These are phyloP conservation scores for Leccinum obscurum DNA, from an alignment of 768 basidiomycete species.

Conservation along the genomic window DNA sequence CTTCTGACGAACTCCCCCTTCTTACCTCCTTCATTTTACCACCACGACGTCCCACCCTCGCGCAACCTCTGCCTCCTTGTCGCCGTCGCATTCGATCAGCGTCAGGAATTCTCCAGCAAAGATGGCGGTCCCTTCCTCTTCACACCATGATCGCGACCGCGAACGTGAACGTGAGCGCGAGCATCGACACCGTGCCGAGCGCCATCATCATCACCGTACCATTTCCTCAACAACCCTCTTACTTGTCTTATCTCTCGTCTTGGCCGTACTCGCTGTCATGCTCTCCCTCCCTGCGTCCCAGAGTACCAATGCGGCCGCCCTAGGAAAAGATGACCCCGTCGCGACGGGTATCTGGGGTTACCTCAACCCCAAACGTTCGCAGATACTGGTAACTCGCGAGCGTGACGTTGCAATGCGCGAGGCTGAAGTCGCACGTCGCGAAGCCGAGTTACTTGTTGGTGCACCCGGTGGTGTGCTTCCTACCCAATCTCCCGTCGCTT, in stretches of 20 bases:
- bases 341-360: conserved; percentile 65
- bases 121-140: conserved; percentile 88
- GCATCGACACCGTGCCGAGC: conserved; percentile 58
- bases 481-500: conserved; percentile 48
- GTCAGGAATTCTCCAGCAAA: conserved; percentile 47
- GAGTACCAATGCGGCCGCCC: conserved; percentile 26
- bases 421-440: conserved; percentile 85
- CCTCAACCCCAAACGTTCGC: conserved; percentile 79
- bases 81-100: conserved; percentile 64
- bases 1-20: not conserved
- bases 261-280: conserved; percentile 90
- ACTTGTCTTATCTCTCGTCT: conserved; percentile 79
- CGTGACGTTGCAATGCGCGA: conserved; percentile 78
- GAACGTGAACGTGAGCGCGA: conserved; percentile 53
- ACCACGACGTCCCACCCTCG: conserved; percentile 76
- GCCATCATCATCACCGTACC: conserved; percentile 78
- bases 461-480: conserved; percentile 80
- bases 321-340: conserved; percentile 38
- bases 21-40: conserved; percentile 28
- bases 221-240: conserved; percentile 89
- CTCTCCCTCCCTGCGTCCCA: conserved; percentile 72
- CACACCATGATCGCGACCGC: conserved; percentile 64
- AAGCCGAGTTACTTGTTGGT: conserved; percentile 81
- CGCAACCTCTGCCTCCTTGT: conserved; percentile 67
- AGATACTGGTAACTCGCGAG: conserved; percentile 78